These are phyloP conservation scores for Curvularia hawaiiensis DNA, from an alignment of 2,329 filamentous ascomycete genomes.

Conservation along the genomic window DNA sequence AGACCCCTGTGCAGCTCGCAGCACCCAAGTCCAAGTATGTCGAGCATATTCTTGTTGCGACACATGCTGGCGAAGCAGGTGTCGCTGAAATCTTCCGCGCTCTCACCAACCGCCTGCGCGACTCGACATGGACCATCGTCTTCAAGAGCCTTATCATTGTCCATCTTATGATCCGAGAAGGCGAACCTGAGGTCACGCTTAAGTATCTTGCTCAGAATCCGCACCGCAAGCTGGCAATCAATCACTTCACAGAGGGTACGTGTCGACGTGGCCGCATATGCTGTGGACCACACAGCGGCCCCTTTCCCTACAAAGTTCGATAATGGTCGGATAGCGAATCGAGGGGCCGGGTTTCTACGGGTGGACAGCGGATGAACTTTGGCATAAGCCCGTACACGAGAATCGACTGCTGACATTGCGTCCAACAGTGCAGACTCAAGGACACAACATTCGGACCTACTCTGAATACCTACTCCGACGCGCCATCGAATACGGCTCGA, in stretches of 20 bases:
- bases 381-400: neutral
- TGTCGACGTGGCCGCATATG: constrained; percentile 11
- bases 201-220: constrained; percentile 82
- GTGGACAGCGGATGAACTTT: neutral
- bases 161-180: constrained; percentile 97
- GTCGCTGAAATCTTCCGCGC: constrained; percentile 96
- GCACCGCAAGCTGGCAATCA: constrained; percentile 78
- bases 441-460: constrained; percentile 92
- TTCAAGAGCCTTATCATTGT: constrained; percentile 97
- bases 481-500: constrained; percentile 80
- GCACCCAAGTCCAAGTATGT: constrained; percentile 99
- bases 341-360: neutral
- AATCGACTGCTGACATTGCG: constrained; percentile 44
- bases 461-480: constrained; percentile 84
- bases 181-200: constrained; percentile 85
- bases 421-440: constrained; percentile 87
- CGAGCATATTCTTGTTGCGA: constrained; percentile 95
- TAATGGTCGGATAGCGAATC: constrained; percentile 1
- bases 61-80: constrained; percentile 90
- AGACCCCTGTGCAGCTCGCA: constrained; percentile 67
- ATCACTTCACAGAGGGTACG: constrained; percentile 89
- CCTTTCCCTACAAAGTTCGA: constrained; percentile 4
- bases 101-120: constrained; percentile 83
- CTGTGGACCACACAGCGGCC: neutral
- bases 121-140: constrained; percentile 99